Percentiles rank a stretch among this genome's conserved stretches.
phyloP scores from a whole-genome alignment of 1,139 yeast genomes.

The Lodderomyces elongisporus region DNA sequence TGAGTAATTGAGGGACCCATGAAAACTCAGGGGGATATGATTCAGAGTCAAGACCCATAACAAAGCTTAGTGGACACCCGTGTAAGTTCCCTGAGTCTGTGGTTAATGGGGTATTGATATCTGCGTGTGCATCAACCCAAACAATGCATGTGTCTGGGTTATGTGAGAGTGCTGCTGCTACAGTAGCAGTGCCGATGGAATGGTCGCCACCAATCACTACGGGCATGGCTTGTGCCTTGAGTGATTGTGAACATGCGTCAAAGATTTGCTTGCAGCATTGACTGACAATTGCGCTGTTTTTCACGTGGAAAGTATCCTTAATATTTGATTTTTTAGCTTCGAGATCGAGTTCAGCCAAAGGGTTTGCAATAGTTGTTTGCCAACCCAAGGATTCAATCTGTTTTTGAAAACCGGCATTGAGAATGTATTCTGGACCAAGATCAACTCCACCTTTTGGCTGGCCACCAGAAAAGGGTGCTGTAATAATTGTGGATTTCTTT shows the following conservation, averaged over 20 bases:
- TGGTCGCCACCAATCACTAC: conserved; percentile 95
- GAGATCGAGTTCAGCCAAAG: conserved; percentile 49
- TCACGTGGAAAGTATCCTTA: conserved; percentile 53
- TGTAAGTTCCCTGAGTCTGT: conserved; percentile 90
- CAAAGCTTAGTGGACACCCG: conserved; percentile 93
- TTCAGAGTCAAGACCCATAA: conserved; percentile 68
- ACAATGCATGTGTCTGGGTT: conserved; percentile 85
- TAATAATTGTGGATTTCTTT: conserved; percentile 57
- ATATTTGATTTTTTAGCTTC: conserved; percentile 36
- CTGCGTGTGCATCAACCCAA: conserved; percentile 99
- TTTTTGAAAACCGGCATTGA: conserved; percentile 63
- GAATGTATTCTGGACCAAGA: conserved; percentile 79
- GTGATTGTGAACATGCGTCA: conserved; percentile 50
- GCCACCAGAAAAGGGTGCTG: conserved; percentile 96
- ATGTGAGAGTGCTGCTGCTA: conserved; percentile 72
- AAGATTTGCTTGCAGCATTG: conserved; percentile 64
- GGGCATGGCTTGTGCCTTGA: conserved; percentile 57
- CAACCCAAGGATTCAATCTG: conserved; percentile 70
- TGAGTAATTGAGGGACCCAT: conserved; percentile 78
- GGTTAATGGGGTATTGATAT: conserved; percentile 84
- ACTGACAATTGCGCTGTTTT: conserved; percentile 74
- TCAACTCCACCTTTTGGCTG: conserved; percentile 94
- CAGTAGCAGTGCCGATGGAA: conserved; percentile 91
- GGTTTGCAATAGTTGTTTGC: conserved; percentile 53
- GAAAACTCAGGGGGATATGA: conserved; percentile 61